Evolutionary conservation across 331 rosid species (phyloP).

Genomic region (Erythrophleum ivorense): DNA sequence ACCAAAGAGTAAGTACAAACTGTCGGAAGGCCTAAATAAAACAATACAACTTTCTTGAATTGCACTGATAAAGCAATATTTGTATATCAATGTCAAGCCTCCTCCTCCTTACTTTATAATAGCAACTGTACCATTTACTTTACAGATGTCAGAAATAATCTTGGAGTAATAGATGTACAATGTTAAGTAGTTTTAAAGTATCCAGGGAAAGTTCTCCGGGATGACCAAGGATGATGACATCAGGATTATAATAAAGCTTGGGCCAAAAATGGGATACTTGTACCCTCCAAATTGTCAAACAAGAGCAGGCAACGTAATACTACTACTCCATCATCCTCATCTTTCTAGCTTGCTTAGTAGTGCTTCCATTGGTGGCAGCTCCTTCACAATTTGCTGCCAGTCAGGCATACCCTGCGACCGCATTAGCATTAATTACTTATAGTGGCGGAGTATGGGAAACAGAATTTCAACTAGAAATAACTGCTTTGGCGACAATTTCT

Average conservation of each 20-base stretch:
- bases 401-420: conserved; percentile 93
- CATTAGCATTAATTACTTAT: not conserved
- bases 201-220: conserved; percentile 8
- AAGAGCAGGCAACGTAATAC: conserved; percentile 11
- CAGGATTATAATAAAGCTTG: conserved; percentile 1
- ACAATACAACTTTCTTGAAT: not conserved
- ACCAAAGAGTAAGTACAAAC: not conserved
- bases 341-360: conserved; percentile 89
- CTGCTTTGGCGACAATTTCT: not conserved
- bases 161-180: conserved; percentile 16
- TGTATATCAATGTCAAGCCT: not conserved
- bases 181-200: not conserved
- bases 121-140: conserved; percentile 19
- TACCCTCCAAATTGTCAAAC: conserved; percentile 24
- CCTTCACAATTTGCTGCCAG: conserved; percentile 83
- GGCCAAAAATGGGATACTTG: not conserved
- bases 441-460: conserved; percentile 6
- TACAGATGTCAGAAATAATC: conserved; percentile 29
- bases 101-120: conserved; percentile 18
- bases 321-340: conserved; percentile 49
- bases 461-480: conserved; percentile 22
- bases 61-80: not conserved
- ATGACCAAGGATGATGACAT: not conserved
- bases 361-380: conserved; percentile 93
- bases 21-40: not conserved